Conservation (phyloP, 257 asterid genomes). For the Plantago major region DNA sequence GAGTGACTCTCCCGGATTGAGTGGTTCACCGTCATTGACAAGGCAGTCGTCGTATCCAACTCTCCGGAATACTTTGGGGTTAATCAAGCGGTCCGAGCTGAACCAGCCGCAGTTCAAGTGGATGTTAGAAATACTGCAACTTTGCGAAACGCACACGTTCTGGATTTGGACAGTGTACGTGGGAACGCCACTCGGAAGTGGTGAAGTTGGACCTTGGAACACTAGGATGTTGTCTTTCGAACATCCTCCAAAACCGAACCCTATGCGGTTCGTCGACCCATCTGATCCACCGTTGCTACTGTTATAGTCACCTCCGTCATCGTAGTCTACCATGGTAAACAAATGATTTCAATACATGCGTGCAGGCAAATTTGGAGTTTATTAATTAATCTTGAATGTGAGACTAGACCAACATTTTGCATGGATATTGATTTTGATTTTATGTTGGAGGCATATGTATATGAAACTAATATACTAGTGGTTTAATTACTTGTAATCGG, state of each 20-base stretch:
- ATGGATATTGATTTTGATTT: too few species aligned
- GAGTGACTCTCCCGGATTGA: constrained; percentile 34
- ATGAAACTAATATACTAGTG: too few species aligned
- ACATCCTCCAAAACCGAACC: constrained; percentile 19
- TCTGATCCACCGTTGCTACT: constrained; percentile 1
- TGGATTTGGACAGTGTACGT: constrained; percentile 48
- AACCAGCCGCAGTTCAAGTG: constrained; percentile 78
- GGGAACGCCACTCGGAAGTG: constrained; percentile 68
- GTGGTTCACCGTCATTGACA: constrained; percentile 52
- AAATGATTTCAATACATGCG: not conserved
- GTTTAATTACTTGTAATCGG: too few species aligned
- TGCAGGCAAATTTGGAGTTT: too few species aligned
- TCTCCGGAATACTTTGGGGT: constrained; percentile 49
- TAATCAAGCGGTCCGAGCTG: constrained; percentile 52
- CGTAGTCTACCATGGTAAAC: not conserved
- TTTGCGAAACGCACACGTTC: constrained; percentile 41
- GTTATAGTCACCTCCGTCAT: constrained; percentile 1
- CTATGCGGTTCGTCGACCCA: constrained; percentile 32
- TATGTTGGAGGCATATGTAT: too few species aligned
- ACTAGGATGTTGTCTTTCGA: constrained; percentile 39
- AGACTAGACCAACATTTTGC: too few species aligned
- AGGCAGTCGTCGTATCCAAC: constrained; percentile 52
- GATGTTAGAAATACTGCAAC: constrained; percentile 50
- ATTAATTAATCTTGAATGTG: too few species aligned
- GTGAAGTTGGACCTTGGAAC: constrained; percentile 38